Evolutionary conservation across 257 asterid genomes (phyloP).

Genomic region (Salvia splendens): DNA sequence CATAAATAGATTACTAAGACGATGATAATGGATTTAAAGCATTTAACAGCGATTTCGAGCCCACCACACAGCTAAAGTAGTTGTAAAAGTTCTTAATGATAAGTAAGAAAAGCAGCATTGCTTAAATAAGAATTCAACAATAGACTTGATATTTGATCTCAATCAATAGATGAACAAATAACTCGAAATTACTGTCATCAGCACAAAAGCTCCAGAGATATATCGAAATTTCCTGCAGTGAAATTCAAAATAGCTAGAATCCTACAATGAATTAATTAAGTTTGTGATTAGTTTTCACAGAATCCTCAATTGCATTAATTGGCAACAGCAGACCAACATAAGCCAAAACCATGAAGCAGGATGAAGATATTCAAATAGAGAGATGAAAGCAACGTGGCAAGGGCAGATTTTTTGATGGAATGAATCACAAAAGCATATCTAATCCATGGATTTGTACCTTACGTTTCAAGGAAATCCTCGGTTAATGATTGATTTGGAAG

Average conservation of each 20-base stretch:
- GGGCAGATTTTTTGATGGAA: neutral
- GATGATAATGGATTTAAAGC: neutral
- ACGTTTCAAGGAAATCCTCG: constrained; percentile 1
- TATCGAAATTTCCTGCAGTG: neutral
- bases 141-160: neutral
- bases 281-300: neutral
- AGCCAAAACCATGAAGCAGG: neutral
- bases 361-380: neutral
- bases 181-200: neutral
- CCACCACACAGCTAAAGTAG: neutral
- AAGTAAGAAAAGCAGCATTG: too few relatives aligned
- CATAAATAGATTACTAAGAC: neutral
- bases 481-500: constrained; percentile 12
- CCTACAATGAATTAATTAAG: neutral
- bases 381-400: neutral
- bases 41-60: neutral
- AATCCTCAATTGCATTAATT: neutral
- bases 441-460: constrained; percentile 3
- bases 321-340: neutral
- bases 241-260: neutral
- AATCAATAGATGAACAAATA: neutral
- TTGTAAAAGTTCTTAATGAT: neutral
- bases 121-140: neutral
- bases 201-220: neutral
- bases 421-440: neutral